A percentile compares a stretch with the other conserved stretches of the same genome.
phyloP scores from a whole-genome alignment of 306 rosid species.

The Nissolia schottii region DNA sequence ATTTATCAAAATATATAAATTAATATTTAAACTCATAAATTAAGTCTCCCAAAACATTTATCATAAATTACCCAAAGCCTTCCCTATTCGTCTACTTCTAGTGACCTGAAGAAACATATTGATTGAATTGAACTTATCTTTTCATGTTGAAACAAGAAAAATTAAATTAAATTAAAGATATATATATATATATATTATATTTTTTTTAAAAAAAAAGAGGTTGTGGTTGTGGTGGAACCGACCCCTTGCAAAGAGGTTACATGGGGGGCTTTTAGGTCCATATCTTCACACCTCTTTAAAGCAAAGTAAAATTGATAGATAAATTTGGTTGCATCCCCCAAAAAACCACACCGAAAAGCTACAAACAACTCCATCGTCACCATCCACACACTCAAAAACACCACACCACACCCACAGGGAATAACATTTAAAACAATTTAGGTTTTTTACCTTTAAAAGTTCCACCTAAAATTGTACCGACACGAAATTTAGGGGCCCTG shows the following conservation, averaged over 20 bases:
- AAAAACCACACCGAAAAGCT: conserved; percentile 27
- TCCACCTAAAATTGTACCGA: conserved; percentile 33
- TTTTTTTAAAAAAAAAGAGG: conserved; percentile 15
- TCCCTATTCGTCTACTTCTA: no score
- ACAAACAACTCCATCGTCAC: conserved; percentile 7
- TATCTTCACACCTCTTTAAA: conserved; percentile 47
- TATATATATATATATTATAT: not conserved
- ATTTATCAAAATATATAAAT: no score
- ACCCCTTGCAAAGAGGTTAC: conserved; percentile 7
- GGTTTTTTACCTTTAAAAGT: no score
- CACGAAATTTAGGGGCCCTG: conserved; percentile 35
- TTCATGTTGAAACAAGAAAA: not conserved
- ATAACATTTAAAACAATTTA: conserved; percentile 20
- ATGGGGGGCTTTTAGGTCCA: conserved; percentile 37
- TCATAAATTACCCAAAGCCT: no score
- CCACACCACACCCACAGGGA: no score
- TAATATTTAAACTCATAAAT: no score
- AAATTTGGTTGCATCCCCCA: conserved; percentile 15
- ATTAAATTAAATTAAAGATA: not conserved
- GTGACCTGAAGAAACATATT: no score
- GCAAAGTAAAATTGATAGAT: conserved; percentile 33
- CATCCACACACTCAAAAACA: conserved; percentile 7
- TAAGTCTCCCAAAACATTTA: no score
- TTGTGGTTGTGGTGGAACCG: conserved; percentile 18
- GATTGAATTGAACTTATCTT: conserved; percentile 11